phyloP scores from a whole-genome alignment of 179 eudicot genomes.

The Sideroxylon spinosum region DNA sequence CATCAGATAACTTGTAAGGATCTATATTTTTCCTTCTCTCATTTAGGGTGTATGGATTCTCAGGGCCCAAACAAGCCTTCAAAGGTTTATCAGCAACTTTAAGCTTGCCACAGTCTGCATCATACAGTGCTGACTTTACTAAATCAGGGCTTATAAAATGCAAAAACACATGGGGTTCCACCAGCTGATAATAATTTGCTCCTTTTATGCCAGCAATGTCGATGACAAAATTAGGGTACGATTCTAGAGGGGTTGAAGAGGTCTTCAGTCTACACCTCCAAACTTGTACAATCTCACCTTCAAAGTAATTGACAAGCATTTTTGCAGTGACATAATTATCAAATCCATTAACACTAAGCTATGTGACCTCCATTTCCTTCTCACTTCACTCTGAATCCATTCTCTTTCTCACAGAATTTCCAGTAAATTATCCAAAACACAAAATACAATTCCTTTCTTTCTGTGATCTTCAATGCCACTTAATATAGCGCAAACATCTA shows the following conservation, averaged over 20 bases:
- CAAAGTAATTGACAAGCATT: conserved; percentile 53
- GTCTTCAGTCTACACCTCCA: conserved; percentile 89
- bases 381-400: conserved; percentile 54
- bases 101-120: conserved; percentile 44
- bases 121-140: conserved; percentile 44
- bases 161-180: conserved; percentile 79
- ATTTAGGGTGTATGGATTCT: conserved; percentile 58
- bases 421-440: not conserved
- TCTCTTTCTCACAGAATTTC: not conserved
- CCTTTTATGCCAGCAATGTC: conserved; percentile 27
- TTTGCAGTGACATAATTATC: conserved; percentile 54
- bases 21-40: conserved; percentile 45
- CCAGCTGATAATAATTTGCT: conserved; percentile 44
- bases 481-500: not conserved
- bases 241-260: conserved; percentile 76
- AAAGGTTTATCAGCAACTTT: conserved; percentile 28
- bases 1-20: conserved; percentile 57
- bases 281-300: conserved; percentile 48
- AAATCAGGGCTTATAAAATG: conserved; percentile 59
- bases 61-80: conserved; percentile 56
- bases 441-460: not conserved
- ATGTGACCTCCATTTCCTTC: conserved; percentile 51
- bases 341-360: conserved; percentile 80
- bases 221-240: conserved; percentile 46
- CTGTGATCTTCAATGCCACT: not conserved